phyloP scores from a whole-genome alignment of 345 rosid species.

The Theobroma cacao region DNA sequence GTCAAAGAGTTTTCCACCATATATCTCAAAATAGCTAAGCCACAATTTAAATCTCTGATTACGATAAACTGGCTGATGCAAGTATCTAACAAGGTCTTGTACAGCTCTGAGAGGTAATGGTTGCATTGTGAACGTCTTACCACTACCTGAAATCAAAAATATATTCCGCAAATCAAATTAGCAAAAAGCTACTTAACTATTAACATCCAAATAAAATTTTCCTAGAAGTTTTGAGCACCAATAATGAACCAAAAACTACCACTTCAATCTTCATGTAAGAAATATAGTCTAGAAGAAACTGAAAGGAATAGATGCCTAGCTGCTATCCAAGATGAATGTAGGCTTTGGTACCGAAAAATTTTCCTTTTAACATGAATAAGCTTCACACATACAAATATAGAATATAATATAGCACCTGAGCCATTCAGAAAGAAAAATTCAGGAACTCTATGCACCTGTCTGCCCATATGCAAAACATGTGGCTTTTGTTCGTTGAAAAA shows the following conservation, averaged over 20 bases:
- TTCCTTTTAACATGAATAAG: not conserved
- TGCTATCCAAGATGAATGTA: not conserved
- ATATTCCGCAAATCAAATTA: not conserved
- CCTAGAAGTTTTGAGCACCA: not conserved
- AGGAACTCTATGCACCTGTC: constrained; percentile 60
- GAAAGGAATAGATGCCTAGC: not conserved
- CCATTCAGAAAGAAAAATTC: not conserved
- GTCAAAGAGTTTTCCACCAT: constrained; percentile 95
- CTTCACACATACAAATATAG: not conserved
- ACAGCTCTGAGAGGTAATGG: constrained; percentile 88
- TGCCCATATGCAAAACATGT: constrained; percentile 99
- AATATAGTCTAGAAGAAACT: not conserved
- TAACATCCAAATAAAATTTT: not conserved
- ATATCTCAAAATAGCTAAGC: constrained; percentile 97
- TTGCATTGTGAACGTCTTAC: constrained; percentile 97
- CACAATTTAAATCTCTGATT: constrained; percentile 87
- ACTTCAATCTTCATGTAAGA: not conserved
- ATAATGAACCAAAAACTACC: not conserved
- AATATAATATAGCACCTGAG: not conserved
- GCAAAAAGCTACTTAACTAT: not conserved
- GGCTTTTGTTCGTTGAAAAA: constrained; percentile 94
- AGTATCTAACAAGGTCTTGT: constrained; percentile 79
- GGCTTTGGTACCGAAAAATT: not conserved
- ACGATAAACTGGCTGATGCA: constrained; percentile 81
- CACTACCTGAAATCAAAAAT: constrained; percentile 67